Evolutionary conservation across 208 protist genomes (phyloP).

Genomic region (Leishmania mexicana): DNA sequence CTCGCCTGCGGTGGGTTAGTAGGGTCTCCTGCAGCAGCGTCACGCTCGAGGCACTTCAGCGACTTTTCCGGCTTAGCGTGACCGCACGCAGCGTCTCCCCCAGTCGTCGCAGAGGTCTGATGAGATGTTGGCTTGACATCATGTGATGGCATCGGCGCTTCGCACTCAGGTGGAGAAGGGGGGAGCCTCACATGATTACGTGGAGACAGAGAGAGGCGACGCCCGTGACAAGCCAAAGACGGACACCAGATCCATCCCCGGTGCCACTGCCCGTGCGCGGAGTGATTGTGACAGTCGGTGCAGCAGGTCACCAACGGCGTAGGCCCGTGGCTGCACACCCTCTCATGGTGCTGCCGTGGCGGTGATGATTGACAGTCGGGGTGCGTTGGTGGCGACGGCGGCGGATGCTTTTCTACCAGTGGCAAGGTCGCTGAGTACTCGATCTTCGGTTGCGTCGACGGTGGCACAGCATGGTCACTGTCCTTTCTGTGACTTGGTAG

Average conservation of each 20-base stretch:
- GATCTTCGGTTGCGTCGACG: not conserved
- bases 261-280: conserved; percentile 14
- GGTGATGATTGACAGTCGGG: not conserved
- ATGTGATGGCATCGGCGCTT: not conserved
- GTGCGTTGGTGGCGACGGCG: not conserved
- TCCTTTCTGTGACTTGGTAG: not conserved
- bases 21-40: not conserved
- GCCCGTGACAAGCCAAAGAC: not conserved
- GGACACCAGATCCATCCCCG: conserved; percentile 20
- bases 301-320: not conserved
- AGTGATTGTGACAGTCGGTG: not conserved
- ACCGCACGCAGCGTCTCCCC: conserved; percentile 14
- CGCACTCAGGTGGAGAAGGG: not conserved
- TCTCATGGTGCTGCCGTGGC: not conserved
- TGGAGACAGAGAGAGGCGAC: not conserved
- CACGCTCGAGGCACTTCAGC: conserved; percentile 16
- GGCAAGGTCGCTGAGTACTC: not conserved
- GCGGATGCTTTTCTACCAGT: not conserved
- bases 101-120: not conserved
- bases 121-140: not conserved
- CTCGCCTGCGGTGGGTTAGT: not conserved
- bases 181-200: not conserved
- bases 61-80: conserved; percentile 28
- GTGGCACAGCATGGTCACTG: not conserved
- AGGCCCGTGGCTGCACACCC: not conserved